Percentiles rank a stretch among this genome's conserved stretches.
These are phyloP conservation scores for Phytopythium delawarense DNA, from an alignment of 352 stramenopile genomes.

Conservation along the genomic window DNA sequence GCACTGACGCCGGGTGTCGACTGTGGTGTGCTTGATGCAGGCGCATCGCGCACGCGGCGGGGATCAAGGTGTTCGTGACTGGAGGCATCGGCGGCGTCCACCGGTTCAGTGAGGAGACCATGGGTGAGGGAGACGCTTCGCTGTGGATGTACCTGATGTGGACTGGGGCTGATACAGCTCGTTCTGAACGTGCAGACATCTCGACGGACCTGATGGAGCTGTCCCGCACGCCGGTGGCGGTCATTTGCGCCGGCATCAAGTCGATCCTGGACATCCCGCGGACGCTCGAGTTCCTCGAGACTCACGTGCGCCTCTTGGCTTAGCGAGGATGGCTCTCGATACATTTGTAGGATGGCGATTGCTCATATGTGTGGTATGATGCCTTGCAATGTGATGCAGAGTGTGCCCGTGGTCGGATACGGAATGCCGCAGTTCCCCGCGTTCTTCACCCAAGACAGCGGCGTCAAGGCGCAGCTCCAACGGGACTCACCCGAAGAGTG, in stretches of 20 bases:
- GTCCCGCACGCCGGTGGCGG: constrained; percentile 92
- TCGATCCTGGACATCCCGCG: constrained; percentile 97
- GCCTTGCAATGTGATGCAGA: constrained; percentile 33
- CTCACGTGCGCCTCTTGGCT: constrained; percentile 38
- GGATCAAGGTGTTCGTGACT: constrained; percentile 97
- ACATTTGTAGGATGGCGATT: background rate
- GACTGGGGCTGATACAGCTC: background rate
- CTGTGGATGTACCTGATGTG: background rate
- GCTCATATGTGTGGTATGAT: background rate
- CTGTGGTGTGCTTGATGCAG: constrained; percentile 19
- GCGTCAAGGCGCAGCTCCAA: constrained; percentile 76
- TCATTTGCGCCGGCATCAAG: constrained; percentile 98
- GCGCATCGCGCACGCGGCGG: constrained; percentile 90
- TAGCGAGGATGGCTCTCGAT: background rate
- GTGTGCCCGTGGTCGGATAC: constrained; percentile 93
- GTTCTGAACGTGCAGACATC: constrained; percentile 60
- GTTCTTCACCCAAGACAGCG: constrained; percentile 96
- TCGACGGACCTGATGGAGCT: constrained; percentile 97
- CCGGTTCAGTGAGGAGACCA: constrained; percentile 90
- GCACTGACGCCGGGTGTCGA: background rate
- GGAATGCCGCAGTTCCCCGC: constrained; percentile 94
- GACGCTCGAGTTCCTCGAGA: constrained; percentile 98
- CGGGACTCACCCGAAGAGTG: constrained; percentile 87
- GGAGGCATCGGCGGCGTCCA: constrained; percentile 97
- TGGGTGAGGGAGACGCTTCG: constrained; percentile 22